These are phyloP conservation scores for Cryphonectria japonica DNA, from an alignment of 2,329 filamentous ascomycete species.

Conservation along the genomic window DNA sequence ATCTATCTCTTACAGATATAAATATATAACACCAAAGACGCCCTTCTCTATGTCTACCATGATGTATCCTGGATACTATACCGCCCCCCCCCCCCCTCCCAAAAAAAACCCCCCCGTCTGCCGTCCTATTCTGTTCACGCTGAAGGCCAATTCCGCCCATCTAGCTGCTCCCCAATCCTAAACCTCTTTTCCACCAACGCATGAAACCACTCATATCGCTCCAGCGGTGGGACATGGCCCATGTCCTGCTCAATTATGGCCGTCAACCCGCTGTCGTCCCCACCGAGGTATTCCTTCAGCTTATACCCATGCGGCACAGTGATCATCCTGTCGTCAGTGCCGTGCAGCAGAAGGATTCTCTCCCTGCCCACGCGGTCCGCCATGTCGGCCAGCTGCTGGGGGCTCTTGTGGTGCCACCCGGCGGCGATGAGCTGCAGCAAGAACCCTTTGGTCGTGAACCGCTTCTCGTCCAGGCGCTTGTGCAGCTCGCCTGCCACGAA, in stretches of 20 bases:
- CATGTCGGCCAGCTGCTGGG: slow-evolving; percentile 66
- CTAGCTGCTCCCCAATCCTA: slow-evolving; percentile 54
- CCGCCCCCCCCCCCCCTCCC: not conserved
- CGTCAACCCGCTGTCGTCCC: slow-evolving; percentile 36
- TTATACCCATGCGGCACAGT: slow-evolving; percentile 69
- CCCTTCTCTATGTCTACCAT: not conserved
- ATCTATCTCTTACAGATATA: not conserved
- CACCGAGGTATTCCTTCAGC: slow-evolving; percentile 65
- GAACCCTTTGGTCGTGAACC: slow-evolving; percentile 70
- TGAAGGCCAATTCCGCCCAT: slow-evolving; percentile 31
- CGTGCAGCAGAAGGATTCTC: slow-evolving; percentile 78
- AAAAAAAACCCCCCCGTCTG: not conserved
- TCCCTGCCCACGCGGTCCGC: slow-evolving; percentile 71
- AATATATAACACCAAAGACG: not conserved
- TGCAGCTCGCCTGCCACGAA: slow-evolving; percentile 78
- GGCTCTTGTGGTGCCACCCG: slow-evolving; percentile 77
- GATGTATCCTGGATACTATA: not conserved
- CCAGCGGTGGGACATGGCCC: slow-evolving; percentile 76
- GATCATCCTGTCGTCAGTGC: slow-evolving; percentile 78
- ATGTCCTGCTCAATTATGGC: slow-evolving; percentile 68
- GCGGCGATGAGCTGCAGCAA: slow-evolving; percentile 78
- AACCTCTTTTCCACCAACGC: slow-evolving; percentile 61
- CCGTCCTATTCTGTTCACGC: too few relatives aligned
- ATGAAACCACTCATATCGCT: slow-evolving; percentile 73
- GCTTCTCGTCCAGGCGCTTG: slow-evolving; percentile 65